phyloP scores from a whole-genome alignment of 306 rosid genomes.

The Trifolium repens region DNA sequence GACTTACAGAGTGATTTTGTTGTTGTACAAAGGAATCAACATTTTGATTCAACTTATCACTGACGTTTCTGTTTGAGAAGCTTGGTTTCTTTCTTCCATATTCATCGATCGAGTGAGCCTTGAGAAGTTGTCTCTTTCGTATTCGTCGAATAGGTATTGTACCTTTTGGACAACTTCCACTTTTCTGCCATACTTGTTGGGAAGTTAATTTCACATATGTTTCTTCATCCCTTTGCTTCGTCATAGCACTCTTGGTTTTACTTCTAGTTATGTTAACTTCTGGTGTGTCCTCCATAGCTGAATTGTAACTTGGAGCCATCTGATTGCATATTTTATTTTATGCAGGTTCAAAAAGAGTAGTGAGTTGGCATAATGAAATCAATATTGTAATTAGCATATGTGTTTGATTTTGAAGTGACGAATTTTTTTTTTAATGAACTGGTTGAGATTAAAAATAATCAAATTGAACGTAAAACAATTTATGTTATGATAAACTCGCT shows the following conservation, averaged over 20 bases:
- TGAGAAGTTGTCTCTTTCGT: conserved; percentile 45
- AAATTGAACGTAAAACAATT: neutral
- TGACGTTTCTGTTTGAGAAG: conserved; percentile 29
- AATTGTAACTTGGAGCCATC: conserved; percentile 58
- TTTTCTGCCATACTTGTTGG: conserved; percentile 74
- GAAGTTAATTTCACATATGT: conserved; percentile 21
- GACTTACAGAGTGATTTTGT: conserved; percentile 60
- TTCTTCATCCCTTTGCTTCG: conserved; percentile 42
- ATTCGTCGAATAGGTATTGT: conserved; percentile 71
- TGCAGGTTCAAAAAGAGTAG: neutral
- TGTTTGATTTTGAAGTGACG: neutral
- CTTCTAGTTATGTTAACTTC: neutral
- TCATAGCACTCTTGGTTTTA: conserved; percentile 2
- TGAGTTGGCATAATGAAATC: neutral
- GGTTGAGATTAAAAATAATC: neutral
- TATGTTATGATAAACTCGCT: neutral
- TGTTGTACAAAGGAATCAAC: conserved; percentile 23
- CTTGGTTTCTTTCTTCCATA: conserved; percentile 66
- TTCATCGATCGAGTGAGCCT: conserved; percentile 52
- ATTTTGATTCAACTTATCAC: conserved; percentile 22
- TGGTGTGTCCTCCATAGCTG: conserved; percentile 40
- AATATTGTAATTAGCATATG: too few species aligned
- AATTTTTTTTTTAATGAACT: neutral
- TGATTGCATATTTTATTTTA: conserved; percentile 22
- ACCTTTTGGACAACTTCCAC: conserved; percentile 74